A percentile compares a stretch with the other conserved stretches of the same genome.
Evolutionary conservation across 495 filamentous ascomycete species (phyloP).

Genomic region (Margaritispora aquatica): DNA sequence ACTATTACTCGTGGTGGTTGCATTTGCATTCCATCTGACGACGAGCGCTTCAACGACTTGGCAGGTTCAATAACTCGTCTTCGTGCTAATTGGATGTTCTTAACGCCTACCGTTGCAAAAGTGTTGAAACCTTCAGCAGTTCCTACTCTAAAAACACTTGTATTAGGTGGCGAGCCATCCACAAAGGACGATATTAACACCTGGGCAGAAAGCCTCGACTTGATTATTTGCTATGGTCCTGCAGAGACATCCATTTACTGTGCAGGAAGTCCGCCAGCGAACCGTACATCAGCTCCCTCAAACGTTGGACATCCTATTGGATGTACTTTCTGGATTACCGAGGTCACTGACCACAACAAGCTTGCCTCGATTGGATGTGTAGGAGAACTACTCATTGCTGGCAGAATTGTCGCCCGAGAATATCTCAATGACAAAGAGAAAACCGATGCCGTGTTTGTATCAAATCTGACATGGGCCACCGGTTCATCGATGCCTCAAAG

Average conservation of each 20-base stretch:
- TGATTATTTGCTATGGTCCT: constrained; percentile 52
- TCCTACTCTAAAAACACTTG: constrained; percentile 33
- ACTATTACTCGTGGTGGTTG: constrained; percentile 52
- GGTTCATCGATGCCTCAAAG: background rate
- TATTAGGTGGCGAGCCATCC: constrained; percentile 47
- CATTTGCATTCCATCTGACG: constrained; percentile 55
- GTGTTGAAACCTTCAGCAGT: constrained; percentile 20
- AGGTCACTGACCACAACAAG: constrained; percentile 46
- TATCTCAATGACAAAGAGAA: constrained; percentile 35
- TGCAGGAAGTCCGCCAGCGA: too few relatives aligned
- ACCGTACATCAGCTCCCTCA: constrained; percentile 3
- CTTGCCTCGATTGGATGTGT: constrained; percentile 38
- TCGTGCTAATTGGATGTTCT: constrained; percentile 15
- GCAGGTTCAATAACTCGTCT: constrained; percentile 19
- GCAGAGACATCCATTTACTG: too few relatives aligned
- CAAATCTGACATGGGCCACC: background rate
- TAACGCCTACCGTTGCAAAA: constrained; percentile 21
- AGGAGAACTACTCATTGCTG: constrained; percentile 58
- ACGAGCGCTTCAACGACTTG: constrained; percentile 39
- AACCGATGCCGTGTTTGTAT: constrained; percentile 23
- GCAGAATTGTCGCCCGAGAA: constrained; percentile 42
- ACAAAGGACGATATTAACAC: constrained; percentile 42
- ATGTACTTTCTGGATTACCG: constrained; percentile 46
- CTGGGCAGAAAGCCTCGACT: constrained; percentile 40
- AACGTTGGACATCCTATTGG: constrained; percentile 31